Evolutionary conservation across 345 rosid genomes (phyloP).

Genomic region (Durio zibethinus): DNA sequence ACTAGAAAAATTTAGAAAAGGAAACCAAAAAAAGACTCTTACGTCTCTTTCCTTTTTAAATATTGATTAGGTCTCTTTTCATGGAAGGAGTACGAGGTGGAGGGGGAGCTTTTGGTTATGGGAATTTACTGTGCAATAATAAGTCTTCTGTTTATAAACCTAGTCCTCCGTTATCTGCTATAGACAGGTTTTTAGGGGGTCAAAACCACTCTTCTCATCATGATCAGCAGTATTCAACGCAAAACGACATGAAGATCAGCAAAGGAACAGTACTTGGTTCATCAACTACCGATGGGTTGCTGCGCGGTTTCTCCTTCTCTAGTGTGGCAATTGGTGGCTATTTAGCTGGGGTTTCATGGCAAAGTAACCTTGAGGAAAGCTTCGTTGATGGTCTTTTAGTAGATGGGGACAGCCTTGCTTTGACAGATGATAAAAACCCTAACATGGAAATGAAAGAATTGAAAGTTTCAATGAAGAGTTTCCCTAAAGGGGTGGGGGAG

Average conservation of each 20-base stretch:
- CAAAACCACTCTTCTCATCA: constrained; percentile 32
- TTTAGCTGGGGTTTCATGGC: constrained; percentile 8
- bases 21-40: background rate
- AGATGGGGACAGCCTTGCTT: constrained; percentile 19
- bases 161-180: constrained; percentile 68
- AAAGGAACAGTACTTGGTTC: constrained; percentile 18
- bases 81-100: constrained; percentile 36
- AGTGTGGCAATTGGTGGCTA: constrained; percentile 22
- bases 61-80: constrained; percentile 10
- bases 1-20: background rate
- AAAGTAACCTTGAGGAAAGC: constrained; percentile 33
- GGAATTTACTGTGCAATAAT: constrained; percentile 14
- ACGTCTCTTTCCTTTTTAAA: constrained; percentile 18
- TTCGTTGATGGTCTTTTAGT: constrained; percentile 28
- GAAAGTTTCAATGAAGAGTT: constrained; percentile 24
- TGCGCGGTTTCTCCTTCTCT: constrained; percentile 17
- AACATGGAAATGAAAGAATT: constrained; percentile 21
- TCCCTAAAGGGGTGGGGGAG: constrained; percentile 27
- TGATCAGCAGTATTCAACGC: constrained; percentile 26
- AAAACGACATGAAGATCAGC: constrained; percentile 17
- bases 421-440: constrained; percentile 24
- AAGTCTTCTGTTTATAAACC: constrained; percentile 28
- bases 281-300: constrained; percentile 13
- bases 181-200: constrained; percentile 69
- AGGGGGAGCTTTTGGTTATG: constrained; percentile 12